Evolutionary conservation across 495 filamentous ascomycete genomes (phyloP).

Genomic region (Cercophora newfieldiana): DNA sequence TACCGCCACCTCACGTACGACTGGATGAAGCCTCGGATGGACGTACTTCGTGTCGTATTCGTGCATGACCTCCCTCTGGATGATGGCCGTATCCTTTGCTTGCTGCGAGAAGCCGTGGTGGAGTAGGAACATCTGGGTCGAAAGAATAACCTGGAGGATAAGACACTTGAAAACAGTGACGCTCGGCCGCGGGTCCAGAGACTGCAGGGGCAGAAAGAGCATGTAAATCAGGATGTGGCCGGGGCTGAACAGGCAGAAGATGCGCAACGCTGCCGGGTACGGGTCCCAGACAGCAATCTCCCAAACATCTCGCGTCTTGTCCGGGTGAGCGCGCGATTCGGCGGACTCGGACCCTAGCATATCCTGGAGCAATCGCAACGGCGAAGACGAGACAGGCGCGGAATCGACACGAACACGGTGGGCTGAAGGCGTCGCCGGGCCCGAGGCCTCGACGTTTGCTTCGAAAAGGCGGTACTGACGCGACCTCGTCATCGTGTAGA

Average conservation of each 20-base stretch:
- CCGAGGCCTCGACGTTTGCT: slow-evolving; percentile 65
- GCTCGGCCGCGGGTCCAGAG: slow-evolving; percentile 76
- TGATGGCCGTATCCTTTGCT: slow-evolving; percentile 75
- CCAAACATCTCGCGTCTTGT: slow-evolving; percentile 88
- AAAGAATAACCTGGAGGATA: slow-evolving; percentile 67
- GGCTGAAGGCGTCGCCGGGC: slow-evolving; percentile 79
- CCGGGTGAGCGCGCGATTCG: slow-evolving; percentile 78
- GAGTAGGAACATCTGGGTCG: slow-evolving; percentile 72
- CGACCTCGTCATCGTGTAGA: slow-evolving; percentile 79
- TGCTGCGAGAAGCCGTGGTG: slow-evolving; percentile 75
- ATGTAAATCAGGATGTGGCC: slow-evolving; percentile 87
- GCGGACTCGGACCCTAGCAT: slow-evolving; percentile 61
- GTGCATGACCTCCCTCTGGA: slow-evolving; percentile 87
- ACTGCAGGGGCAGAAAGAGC: slow-evolving; percentile 76
- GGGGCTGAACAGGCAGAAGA: slow-evolving; percentile 91
- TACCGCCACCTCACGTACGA: slow-evolving; percentile 80
- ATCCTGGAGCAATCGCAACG: slow-evolving; percentile 71
- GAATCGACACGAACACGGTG: slow-evolving; percentile 89
- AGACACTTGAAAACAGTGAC: slow-evolving; percentile 81
- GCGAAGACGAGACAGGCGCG: slow-evolving; percentile 74
- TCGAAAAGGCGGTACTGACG: slow-evolving; percentile 93
- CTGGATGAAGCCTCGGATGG: slow-evolving; percentile 78
- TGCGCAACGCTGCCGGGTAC: slow-evolving; percentile 71
- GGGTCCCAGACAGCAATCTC: slow-evolving; percentile 94
- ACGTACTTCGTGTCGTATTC: slow-evolving; percentile 97